A percentile compares a stretch with the other conserved stretches of the same genome.
Conservation (phyloP, 169 alveolate genomes). For the Plasmodium gonderi region DNA sequence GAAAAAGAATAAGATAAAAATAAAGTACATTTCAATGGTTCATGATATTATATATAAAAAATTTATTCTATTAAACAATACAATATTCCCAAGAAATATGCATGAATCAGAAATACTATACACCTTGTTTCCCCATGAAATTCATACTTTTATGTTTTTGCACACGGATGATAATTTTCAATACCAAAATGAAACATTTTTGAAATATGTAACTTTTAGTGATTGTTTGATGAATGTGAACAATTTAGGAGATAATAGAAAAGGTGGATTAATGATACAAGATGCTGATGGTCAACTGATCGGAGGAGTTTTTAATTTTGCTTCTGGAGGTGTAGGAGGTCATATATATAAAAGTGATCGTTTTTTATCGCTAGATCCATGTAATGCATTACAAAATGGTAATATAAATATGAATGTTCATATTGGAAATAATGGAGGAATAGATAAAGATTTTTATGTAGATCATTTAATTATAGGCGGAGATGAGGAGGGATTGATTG, state of each 20-base stretch:
- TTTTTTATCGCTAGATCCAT: background rate
- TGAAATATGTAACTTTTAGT: conserved; percentile 34
- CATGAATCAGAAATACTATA: conserved; percentile 51
- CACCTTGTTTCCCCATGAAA: conserved; percentile 51
- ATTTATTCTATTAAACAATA: conserved; percentile 41
- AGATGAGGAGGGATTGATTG: background rate
- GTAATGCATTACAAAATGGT: background rate
- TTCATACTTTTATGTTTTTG: conserved; percentile 54
- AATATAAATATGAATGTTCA: background rate
- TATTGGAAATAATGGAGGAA: background rate
- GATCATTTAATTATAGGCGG: conserved; percentile 49
- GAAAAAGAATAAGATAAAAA: conserved; percentile 31
- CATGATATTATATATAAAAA: conserved; percentile 57
- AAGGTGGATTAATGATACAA: background rate
- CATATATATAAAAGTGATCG: background rate
- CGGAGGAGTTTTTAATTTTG: background rate
- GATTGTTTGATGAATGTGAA: conserved; percentile 11
- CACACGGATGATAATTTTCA: conserved; percentile 41
- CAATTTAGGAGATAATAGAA: background rate
- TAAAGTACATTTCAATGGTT: conserved; percentile 62
- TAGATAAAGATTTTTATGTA: conserved; percentile 51
- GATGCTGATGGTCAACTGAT: background rate
- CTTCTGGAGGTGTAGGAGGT: background rate
- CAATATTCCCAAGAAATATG: conserved; percentile 33
- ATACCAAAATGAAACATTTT: conserved; percentile 53